phyloP scores from a whole-genome alignment of 2,329 filamentous ascomycete species.

The Metarhizium anisopliae region DNA sequence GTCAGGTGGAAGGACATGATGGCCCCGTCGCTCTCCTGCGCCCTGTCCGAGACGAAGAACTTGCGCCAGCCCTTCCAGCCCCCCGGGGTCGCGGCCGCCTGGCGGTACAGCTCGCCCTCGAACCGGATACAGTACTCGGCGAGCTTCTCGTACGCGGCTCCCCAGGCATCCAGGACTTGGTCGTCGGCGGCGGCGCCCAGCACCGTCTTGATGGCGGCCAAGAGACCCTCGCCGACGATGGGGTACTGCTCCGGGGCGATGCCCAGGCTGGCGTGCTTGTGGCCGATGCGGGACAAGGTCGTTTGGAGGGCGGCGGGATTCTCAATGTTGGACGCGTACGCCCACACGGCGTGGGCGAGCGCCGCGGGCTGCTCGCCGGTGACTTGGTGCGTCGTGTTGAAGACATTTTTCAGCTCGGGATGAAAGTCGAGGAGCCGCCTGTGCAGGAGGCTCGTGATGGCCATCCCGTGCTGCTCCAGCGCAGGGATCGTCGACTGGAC shows the following conservation, averaged over 20 bases:
- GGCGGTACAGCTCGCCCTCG: conserved; percentile 51
- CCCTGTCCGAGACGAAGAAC: conserved; percentile 53
- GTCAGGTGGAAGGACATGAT: conserved; percentile 60
- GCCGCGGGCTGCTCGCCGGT: conserved; percentile 16
- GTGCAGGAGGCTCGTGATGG: conserved; percentile 61
- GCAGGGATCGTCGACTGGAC: conserved; percentile 61
- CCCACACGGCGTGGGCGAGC: conserved; percentile 37
- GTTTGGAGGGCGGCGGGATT: conserved; percentile 17
- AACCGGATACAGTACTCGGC: conserved; percentile 58
- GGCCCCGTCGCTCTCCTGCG: conserved; percentile 48
- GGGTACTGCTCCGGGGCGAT: conserved; percentile 57
- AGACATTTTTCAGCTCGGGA: conserved; percentile 55
- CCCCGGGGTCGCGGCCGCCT: conserved; percentile 21
- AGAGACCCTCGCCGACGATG: conserved; percentile 55
- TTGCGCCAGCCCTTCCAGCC: conserved; percentile 55
- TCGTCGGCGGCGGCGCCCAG: conserved; percentile 54
- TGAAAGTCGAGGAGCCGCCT: conserved; percentile 52
- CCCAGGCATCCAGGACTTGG: conserved; percentile 56
- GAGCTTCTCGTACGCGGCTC: conserved; percentile 58
- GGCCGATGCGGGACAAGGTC: conserved; percentile 40
- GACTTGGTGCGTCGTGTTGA: conserved; percentile 38
- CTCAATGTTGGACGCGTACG: conserved; percentile 60
- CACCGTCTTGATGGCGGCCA: conserved; percentile 54
- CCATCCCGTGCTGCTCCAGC: conserved; percentile 44
- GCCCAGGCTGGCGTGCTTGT: conserved; percentile 60